Base-by-base conservation (phyloP, 148 eudicot genomes). In the Chenopodium album region DNA sequence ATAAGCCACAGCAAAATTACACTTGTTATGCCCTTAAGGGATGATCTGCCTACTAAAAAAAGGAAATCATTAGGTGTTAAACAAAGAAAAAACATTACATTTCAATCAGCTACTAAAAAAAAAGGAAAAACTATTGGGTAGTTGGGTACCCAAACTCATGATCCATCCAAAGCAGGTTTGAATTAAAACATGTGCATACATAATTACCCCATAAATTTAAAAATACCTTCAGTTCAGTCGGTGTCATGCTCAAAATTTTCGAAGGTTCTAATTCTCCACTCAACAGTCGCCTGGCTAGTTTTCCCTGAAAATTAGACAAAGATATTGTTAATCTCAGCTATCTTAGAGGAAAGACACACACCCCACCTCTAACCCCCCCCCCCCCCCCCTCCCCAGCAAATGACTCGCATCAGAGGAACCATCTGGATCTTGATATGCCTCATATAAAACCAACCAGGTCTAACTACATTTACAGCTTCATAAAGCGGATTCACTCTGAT, bases 251-350 rank as follows among this genome's bases (percentile, higher is more conserved):
- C 76, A 96, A 78, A 82, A 96, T 87, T 82, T 91, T 90, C 14
- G 91, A 87, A 84, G 99, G 94, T 79, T 90, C 92, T 85, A 96
- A 78, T 86, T 96, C 99, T 78, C 92, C 92, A 46, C 87, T 92
- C 78, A 96, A 79, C 77, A 96, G 79, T 37, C 98, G 94, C 14
- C 89, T 89, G 50, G 98, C 92, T 80, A 96, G 80, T 16, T 90
- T 94, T 82, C 82, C 89, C 98, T 96, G 90, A 79, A 74, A 81
- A 66, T 71, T 19, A 76, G 79, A 76, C 62, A 63, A 81, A 31
- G 37, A 29, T 9, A 78, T 31, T 6, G 65, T 81, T 29, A 73
- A 9, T 48, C 26, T 28, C 17, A 62, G 14, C 7, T 32, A 14
- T 76, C 67, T 48, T 52, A 16, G 60, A 41, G 44, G 44, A 41